Conservation (phyloP, 2,329 filamentous ascomycete genomes). For the Monilinia polystroma region DNA sequence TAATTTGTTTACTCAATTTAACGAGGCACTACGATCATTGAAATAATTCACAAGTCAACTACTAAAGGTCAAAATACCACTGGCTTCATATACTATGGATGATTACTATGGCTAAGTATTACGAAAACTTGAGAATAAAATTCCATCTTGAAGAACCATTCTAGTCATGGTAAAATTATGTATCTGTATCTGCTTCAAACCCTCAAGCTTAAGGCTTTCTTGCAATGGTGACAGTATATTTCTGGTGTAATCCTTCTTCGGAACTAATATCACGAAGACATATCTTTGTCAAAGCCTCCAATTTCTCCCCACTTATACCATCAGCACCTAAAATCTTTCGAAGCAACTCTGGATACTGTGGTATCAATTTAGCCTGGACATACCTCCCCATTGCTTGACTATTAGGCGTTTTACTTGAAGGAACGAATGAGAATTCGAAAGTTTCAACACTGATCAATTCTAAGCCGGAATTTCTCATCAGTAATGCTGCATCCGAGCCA, state of each 20-base stretch:
- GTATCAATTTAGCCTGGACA: conserved; percentile 21
- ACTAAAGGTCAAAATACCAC: too few species aligned
- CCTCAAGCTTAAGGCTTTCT: neutral
- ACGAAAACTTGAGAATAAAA: neutral
- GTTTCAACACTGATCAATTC: conserved; percentile 1
- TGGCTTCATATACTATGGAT: neutral
- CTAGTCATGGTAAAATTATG: too few species aligned
- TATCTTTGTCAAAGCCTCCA: conserved; percentile 13
- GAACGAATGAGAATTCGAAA: conserved; percentile 21
- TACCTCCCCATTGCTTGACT: conserved; percentile 22
- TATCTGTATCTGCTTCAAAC: neutral
- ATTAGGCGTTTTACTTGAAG: conserved; percentile 8
- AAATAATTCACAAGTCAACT: neutral
- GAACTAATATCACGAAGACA: conserved; percentile 19
- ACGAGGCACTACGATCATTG: neutral
- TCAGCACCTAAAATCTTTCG: conserved; percentile 15
- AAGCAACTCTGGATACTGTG: conserved; percentile 17
- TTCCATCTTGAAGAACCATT: neutral
- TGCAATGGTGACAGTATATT: conserved; percentile 21
- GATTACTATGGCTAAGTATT: neutral
- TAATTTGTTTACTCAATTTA: neutral
- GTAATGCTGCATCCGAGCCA: neutral
- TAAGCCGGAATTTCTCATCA: conserved; percentile 8
- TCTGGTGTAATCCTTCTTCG: conserved; percentile 19
- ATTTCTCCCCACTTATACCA: conserved; percentile 3